Evolutionary conservation across 1,284 basidiomycete genomes (phyloP).

Genomic region (Rhodofomes roseus): DNA sequence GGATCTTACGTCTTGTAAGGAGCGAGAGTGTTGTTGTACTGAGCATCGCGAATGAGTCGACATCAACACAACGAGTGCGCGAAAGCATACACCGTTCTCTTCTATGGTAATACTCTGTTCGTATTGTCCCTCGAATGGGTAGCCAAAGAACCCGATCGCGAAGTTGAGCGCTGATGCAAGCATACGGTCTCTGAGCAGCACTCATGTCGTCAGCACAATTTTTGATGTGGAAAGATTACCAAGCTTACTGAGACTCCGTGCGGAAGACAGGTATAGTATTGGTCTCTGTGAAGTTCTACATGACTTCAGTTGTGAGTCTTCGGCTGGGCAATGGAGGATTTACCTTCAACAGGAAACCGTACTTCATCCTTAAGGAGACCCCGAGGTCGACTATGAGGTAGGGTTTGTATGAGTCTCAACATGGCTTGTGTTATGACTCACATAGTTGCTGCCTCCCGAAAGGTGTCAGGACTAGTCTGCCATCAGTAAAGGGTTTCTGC

Average conservation of each 20-base stretch:
- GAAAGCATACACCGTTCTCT: constrained; percentile 45
- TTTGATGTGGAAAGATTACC: constrained; percentile 11
- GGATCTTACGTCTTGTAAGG: constrained; percentile 60
- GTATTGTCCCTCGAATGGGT: constrained; percentile 75
- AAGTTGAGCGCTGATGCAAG: constrained; percentile 81
- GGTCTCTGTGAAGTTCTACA: constrained; percentile 69
- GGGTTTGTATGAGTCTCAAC: background rate
- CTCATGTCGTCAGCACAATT: constrained; percentile 12
- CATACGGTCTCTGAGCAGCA: constrained; percentile 68
- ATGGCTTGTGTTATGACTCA: constrained; percentile 21
- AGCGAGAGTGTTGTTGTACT: constrained; percentile 81
- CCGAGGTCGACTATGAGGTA: constrained; percentile 58
- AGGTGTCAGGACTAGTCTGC: constrained; percentile 66
- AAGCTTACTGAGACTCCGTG: constrained; percentile 76
- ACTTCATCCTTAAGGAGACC: constrained; percentile 71
- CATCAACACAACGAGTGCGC: too few relatives aligned
- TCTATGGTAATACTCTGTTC: constrained; percentile 82
- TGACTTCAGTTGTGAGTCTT: background rate
- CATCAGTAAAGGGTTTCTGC: constrained; percentile 2
- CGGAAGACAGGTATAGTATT: constrained; percentile 81
- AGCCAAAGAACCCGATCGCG: constrained; percentile 85
- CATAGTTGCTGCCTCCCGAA: constrained; percentile 81
- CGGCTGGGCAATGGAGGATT: background rate
- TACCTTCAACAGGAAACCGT: constrained; percentile 73
- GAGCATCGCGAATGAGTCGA: background rate